phyloP scores from a whole-genome alignment of 2,329 filamentous ascomycete genomes.

The Paraconiothyrium brasiliense region DNA sequence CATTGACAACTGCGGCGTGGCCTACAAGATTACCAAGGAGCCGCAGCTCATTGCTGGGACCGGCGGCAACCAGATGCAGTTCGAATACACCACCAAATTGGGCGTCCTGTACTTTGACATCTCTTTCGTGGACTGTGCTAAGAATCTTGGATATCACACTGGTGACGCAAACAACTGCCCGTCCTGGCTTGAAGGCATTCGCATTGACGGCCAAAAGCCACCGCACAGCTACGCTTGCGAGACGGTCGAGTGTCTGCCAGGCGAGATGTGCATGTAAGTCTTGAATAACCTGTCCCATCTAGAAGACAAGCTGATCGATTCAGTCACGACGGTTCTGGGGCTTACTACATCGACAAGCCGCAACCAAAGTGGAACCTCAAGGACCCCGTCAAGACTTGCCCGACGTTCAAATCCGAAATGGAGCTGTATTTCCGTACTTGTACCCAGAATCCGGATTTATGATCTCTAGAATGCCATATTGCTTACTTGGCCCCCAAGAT shows the following conservation, averaged over 20 bases:
- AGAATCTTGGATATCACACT: conserved; percentile 1
- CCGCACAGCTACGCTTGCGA: conserved; percentile 2
- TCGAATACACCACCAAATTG: conserved; percentile 16
- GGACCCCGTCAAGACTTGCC: conserved; percentile 3
- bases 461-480: not conserved
- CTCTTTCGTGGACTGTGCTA: conserved; percentile 24
- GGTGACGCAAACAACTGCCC: conserved; percentile 20
- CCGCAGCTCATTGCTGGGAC: conserved; percentile 11
- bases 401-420: not conserved
- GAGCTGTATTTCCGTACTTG: conserved; percentile 9
- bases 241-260: not conserved
- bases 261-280: conserved; percentile 16
- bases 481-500: not conserved
- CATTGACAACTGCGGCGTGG: conserved; percentile 23
- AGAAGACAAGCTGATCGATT: not conserved
- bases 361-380: not conserved
- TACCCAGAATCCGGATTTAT: not conserved
- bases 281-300: not conserved
- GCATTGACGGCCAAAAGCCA: conserved; percentile 11
- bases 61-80: conserved; percentile 18
- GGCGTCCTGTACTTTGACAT: conserved; percentile 23
- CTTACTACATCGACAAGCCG: conserved; percentile 20
- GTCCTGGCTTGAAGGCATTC: conserved; percentile 12
- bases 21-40: conserved; percentile 20
- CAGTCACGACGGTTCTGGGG: not conserved